Evolutionary conservation across 768 basidiomycete genomes (phyloP).

Genomic region (Naganishia randhawae): DNA sequence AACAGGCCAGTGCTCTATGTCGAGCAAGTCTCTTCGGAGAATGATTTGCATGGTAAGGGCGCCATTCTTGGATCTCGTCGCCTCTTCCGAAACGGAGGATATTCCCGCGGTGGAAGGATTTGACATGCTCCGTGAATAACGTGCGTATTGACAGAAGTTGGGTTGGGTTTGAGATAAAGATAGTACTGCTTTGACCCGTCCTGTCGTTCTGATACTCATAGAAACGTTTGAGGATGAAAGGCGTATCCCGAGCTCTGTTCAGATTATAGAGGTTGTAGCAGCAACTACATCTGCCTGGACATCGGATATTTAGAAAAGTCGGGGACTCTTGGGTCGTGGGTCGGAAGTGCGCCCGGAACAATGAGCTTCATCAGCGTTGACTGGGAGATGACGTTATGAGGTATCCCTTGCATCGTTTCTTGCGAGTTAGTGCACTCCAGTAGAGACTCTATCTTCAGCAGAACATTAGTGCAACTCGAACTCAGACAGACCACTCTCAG

Average conservation of each 20-base stretch:
- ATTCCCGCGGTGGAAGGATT: not conserved
- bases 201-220: not conserved
- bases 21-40: constrained; percentile 40
- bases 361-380: not conserved
- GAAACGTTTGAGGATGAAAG: not conserved
- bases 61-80: not conserved
- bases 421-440: not conserved
- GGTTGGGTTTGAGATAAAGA: not conserved
- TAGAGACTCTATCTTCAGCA: not conserved
- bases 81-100: not conserved
- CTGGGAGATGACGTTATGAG: not conserved
- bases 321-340: too few relatives aligned
- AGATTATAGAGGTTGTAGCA: too few relatives aligned
- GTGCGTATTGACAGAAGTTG: not conserved
- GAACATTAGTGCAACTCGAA: not conserved
- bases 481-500: too few relatives aligned
- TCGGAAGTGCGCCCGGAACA: not conserved
- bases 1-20: constrained; percentile 45
- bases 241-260: not conserved
- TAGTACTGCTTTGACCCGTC: not conserved
- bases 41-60: constrained; percentile 50
- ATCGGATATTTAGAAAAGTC: too few relatives aligned
- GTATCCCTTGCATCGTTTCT: not conserved
- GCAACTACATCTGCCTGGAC: too few relatives aligned
- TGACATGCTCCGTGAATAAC: constrained; percentile 2